Base-by-base conservation (phyloP, 164 flowering plant genomes). In the Pachysandra terminalis region DNA sequence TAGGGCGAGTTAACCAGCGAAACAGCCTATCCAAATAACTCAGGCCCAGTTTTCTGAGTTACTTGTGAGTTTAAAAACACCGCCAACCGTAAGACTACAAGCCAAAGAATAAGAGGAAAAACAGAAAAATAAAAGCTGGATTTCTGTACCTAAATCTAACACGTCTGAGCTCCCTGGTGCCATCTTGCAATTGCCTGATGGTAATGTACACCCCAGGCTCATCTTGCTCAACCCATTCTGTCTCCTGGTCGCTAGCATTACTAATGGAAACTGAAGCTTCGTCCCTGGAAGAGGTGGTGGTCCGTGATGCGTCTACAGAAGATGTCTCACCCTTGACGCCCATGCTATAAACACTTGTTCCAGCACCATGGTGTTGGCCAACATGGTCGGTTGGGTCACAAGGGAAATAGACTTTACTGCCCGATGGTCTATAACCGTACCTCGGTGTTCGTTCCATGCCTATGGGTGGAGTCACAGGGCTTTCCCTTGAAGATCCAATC, bases 121-220 rank as follows among this genome's bases (percentile, higher is more conserved):
- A n/a, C n/a, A n/a, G n/a, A n/a, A n/a, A n/a, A 58, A n/a, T 19
- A 8, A 21, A 63, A 37, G 27, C 6, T 59, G 5, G 37, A 16
- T 22, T 28, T 64, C 4, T 9, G 59, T 84, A 93, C 99, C 98
- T 91, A 92, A 96, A 96, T 81, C 98, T 81, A 54, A 96, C 96
- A 13, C 99, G 93, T 37, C 98, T 82, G 15, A 96, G 92, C 81
- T 96, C 99, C 72, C 97, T 82, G 0, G 89, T 84, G 59, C 99
- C 99, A 70, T 96, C 98, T 0, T 83, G 83, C 56, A 91, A 71
- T 66, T 94, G 97, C 73, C 98, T 86, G 70, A 96, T 88, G 48
- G 99, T 96, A 57, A 96, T 93, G 76, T 88, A 91, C 3, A 96
- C 98, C 5, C 99, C 99, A 2, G 97, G 98, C 71, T 96, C 98